These are phyloP conservation scores for Bertia moriformis DNA, from an alignment of 2,329 filamentous ascomycete genomes.

Conservation along the genomic window DNA sequence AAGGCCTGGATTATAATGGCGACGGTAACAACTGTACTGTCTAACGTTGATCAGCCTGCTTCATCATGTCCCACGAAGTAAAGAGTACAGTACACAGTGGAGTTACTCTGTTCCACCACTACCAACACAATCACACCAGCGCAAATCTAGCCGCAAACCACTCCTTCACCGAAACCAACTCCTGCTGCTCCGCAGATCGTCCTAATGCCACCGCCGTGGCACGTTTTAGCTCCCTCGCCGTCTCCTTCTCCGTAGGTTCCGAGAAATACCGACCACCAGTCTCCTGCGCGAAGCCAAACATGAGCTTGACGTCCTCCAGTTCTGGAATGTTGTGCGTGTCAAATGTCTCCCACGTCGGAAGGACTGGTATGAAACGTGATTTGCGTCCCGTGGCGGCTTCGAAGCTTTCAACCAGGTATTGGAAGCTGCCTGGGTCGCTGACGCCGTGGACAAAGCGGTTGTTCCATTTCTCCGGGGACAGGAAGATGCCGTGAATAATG, in stretches of 20 bases:
- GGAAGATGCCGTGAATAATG: slow-evolving; percentile 26
- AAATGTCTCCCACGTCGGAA: slow-evolving; percentile 14
- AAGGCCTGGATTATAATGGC: too few relatives aligned
- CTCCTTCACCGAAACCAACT: slow-evolving; percentile 9
- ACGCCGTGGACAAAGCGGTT: slow-evolving; percentile 19
- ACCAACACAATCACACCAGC: too few relatives aligned
- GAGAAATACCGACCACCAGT: slow-evolving; percentile 16
- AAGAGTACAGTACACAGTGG: too few relatives aligned
- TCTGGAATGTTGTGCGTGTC: slow-evolving; percentile 14
- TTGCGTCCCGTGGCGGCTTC: slow-evolving; percentile 17
- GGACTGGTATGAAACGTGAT: slow-evolving; percentile 12
- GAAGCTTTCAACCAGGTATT: slow-evolving; percentile 14
- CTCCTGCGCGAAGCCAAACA: slow-evolving; percentile 19
- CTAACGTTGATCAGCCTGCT: too few relatives aligned
- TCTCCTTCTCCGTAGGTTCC: slow-evolving; percentile 10
- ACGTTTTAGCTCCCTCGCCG: slow-evolving; percentile 13
- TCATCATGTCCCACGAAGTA: too few relatives aligned
- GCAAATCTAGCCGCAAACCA: too few relatives aligned
- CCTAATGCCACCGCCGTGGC: slow-evolving; percentile 12
- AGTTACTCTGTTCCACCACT: too few relatives aligned
- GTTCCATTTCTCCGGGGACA: slow-evolving; percentile 20
- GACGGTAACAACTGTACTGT: too few relatives aligned
- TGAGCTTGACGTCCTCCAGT: slow-evolving; percentile 19
- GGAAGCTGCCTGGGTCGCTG: slow-evolving; percentile 16
- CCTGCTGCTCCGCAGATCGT: slow-evolving; percentile 6